These are phyloP conservation scores for Parachaetomium inaequale DNA, from an alignment of 495 filamentous ascomycete genomes.

Conservation along the genomic window DNA sequence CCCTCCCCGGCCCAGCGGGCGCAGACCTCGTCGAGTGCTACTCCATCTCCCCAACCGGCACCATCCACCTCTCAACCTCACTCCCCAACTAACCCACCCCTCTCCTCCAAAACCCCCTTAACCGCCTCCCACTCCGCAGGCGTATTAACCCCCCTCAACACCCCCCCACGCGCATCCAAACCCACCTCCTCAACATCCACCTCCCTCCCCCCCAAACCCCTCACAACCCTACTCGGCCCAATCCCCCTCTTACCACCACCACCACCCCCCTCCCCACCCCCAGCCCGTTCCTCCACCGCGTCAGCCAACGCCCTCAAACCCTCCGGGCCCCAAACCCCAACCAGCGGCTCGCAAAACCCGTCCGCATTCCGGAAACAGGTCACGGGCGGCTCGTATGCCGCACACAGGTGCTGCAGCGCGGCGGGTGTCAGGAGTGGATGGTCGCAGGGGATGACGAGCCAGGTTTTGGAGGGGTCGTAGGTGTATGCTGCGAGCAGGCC, in stretches of 20 bases:
- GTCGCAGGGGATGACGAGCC: neutral
- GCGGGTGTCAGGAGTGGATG: neutral
- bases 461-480: neutral
- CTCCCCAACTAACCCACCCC: neutral
- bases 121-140: neutral
- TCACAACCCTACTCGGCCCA: neutral
- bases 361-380: neutral
- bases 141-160: neutral
- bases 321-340: neutral
- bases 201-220: neutral
- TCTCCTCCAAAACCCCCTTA: neutral
- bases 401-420: neutral
- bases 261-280: neutral
- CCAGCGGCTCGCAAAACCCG: conserved; percentile 2
- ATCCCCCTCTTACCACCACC: neutral
- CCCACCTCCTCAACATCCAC: neutral
- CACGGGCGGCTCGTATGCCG: neutral
- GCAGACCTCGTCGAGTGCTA: neutral
- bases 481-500: neutral
- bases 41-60: neutral
- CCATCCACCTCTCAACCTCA: neutral
- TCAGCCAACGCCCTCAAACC: neutral
- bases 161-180: too few species aligned
- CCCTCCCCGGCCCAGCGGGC: neutral
- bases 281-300: neutral